phyloP scores from a whole-genome alignment of 352 stramenopile genomes.

The Phytophthora boehmeriae region DNA sequence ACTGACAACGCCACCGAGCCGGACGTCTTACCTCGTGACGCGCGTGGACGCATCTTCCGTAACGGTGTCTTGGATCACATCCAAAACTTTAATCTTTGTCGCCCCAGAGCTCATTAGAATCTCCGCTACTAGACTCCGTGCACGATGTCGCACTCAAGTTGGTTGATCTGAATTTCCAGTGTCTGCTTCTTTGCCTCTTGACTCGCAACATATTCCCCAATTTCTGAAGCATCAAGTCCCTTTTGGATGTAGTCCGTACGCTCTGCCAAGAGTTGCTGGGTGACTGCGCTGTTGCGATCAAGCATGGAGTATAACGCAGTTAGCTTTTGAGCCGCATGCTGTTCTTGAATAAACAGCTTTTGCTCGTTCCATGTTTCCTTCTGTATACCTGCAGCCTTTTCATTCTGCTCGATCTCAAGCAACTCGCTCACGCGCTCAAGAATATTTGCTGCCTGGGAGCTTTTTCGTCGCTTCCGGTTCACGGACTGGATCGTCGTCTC shows the following conservation, averaged over 20 bases:
- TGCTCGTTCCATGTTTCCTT: neutral
- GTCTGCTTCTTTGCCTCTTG: neutral
- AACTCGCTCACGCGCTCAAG: neutral
- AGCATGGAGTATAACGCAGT: neutral
- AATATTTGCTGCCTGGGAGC: neutral
- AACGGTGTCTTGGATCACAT: slow-evolving; percentile 1
- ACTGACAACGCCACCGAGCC: neutral
- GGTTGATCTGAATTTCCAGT: neutral
- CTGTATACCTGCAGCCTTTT: neutral
- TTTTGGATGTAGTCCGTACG: neutral
- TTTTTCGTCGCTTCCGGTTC: slow-evolving; percentile 2
- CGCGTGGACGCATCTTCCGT: neutral
- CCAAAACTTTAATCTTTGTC: slow-evolving; percentile 4
- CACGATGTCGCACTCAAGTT: neutral
- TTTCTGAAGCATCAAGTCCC: neutral
- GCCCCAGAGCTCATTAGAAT: neutral
- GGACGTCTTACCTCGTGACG: neutral
- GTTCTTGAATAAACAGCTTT: slow-evolving; percentile 1
- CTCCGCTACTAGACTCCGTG: neutral
- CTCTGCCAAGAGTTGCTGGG: neutral
- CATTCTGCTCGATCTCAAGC: neutral
- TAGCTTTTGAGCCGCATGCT: neutral
- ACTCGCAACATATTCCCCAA: neutral
- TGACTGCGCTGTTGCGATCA: neutral
- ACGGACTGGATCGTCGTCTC: too few relatives aligned